Evolutionary conservation across 176 grass and related monocot species (phyloP), one percentile per base, ranked within the genome.

Genomic region (Triticum aestivum): DNA sequence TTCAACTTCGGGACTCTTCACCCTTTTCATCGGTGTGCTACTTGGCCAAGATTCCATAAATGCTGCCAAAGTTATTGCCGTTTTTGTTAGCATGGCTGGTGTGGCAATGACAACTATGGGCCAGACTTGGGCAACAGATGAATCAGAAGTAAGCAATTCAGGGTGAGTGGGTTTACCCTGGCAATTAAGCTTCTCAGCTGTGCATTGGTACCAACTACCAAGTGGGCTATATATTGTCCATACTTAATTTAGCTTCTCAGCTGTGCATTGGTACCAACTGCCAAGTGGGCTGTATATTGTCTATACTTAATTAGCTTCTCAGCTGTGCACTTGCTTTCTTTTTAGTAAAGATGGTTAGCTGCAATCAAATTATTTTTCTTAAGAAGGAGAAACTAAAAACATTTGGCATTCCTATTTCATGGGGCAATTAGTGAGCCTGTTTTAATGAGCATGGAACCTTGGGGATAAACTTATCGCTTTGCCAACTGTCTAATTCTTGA

Each of bases 41-140:
- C 85, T 99, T 79, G 94, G 94, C 11, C 94, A 99, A 92, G 97
- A 99, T 42, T 94, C 97, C 64, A 85, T 96, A 74, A 96, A 88
- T 91, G 73, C 89, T 78, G 89, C 97, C 34, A 99, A 99, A 86
- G 73, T 99, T 42, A 73, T 94, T 88, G 92, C 97, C 58, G 94
- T 99, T 82, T 94, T 94, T 7, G 58, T 99, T 66, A 91, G 94
- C 89, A 99, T 99, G 97, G 92, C 93, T 81, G 97, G 94, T 72
- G 97, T 96, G 30, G 83, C 85, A 69, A 99, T 99, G 97, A 99
- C 97, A 82, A 99, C 97, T 35, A 79, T 96, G 68, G 97, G 97
- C 76, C 93, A 96, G 92, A 99, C 97, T 42, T 99, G 97, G 97
- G 97, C 97, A 87, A 83, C 94, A 2, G 94, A 99, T 82, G 97